Conservation (phyloP, 2,329 filamentous ascomycete species). For the Phialophora tarda region DNA sequence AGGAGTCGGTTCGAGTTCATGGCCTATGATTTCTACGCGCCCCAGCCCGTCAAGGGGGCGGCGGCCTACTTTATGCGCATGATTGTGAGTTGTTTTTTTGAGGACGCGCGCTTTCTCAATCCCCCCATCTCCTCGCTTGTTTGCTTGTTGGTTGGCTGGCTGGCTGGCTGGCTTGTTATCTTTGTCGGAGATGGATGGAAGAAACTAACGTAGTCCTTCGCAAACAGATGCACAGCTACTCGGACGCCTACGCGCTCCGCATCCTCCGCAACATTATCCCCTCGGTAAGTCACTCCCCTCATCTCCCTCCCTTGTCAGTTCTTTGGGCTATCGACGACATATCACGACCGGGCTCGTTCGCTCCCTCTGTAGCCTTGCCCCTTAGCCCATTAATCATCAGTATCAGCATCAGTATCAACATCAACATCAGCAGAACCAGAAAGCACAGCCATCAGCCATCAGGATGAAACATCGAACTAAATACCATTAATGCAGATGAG, state of each 20-base stretch:
- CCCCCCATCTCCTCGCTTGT: too few species aligned
- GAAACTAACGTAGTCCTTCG: background rate
- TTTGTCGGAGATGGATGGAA: background rate
- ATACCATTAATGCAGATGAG: slow-evolving; percentile 21
- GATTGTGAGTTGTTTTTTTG: slow-evolving; percentile 30
- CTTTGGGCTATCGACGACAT: background rate
- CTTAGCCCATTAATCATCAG: too few species aligned
- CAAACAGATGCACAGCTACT: slow-evolving; percentile 37
- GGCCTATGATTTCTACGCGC: slow-evolving; percentile 40
- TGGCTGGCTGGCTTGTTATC: too few species aligned
- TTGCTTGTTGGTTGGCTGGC: too few species aligned
- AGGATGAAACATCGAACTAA: background rate
- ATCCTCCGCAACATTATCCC: slow-evolving; percentile 38
- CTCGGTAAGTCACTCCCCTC: background rate
- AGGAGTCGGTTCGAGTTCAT: slow-evolving; percentile 34
- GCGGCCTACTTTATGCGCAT: slow-evolving; percentile 39
- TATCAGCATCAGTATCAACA: too few species aligned
- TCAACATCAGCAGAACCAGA: too few species aligned
- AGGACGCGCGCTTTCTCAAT: too few species aligned
- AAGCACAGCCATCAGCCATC: too few species aligned
- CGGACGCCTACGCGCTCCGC: slow-evolving; percentile 35
- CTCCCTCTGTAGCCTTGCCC: too few species aligned
- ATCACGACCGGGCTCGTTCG: too few species aligned
- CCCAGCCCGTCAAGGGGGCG: slow-evolving; percentile 37
- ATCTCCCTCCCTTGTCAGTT: background rate